Base-by-base conservation (phyloP, 371 early-diverging fungal species). In the Mucor velutinosus region DNA sequence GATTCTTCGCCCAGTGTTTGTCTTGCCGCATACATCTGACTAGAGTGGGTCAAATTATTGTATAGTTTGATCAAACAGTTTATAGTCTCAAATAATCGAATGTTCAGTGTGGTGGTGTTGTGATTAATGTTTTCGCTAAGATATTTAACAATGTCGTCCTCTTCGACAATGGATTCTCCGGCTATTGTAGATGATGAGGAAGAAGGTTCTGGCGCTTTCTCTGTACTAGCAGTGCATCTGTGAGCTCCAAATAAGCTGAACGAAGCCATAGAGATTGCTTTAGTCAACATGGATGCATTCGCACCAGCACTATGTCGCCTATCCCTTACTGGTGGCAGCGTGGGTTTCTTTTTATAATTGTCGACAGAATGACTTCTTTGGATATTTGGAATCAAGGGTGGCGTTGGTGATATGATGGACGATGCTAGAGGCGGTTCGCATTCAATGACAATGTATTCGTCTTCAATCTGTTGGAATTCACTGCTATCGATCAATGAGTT, bases 191-290 rank as follows among this genome's bases (percentile, higher is more conserved):
- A 43, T 25, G 60, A 25, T 29, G 17, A 43, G 0, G 60, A 43
- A 11, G 60, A 60, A 17, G 60, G 37, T 3, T 27, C 43, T 11
- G 45, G 29, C 3, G 1, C 29, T 4, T 23, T 43, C 29, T 60
- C 43, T 29, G 39, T 10, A n/a, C 17, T 29, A 43, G 21, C 39
- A 14, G 29, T 43, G 15, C 12, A 73, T 64, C 27, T 82, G 76
- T 67, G 78, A 80, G 76, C 58, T 1, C 86, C 84, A 81, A 87
- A 82, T 2, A 87, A 74, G 8, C 81, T 79, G 49, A 76, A 77
- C 1, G 86, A 81, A 4, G 86, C 85, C 73, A 77, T 79, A 0
- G 86, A 82, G 11, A 88, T 63, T 3, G 89, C 89, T 49, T 79
- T 85, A 35, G 86, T 84, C 14, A 88, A 58, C 1, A 81, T 85